A percentile compares a stretch with the other conserved stretches of the same genome.
Evolutionary conservation across 2,329 filamentous ascomycete genomes (phyloP).

Genomic region (Colletotrichum brevisporum): DNA sequence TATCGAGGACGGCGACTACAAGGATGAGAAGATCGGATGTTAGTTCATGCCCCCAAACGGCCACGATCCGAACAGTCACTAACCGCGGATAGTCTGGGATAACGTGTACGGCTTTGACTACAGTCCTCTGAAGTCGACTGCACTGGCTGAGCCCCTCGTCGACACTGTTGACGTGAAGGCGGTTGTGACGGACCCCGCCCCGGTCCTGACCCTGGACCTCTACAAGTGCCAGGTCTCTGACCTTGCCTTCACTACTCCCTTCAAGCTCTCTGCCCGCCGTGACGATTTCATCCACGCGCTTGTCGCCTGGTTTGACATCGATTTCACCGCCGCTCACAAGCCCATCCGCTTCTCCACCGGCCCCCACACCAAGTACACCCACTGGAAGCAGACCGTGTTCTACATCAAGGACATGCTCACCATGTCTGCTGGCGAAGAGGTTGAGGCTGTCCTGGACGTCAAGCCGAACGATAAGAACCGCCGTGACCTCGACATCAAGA

Average conservation of each 20-base stretch:
- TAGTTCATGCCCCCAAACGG: slow-evolving; percentile 56
- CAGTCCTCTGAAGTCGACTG: slow-evolving; percentile 91
- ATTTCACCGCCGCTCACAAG: slow-evolving; percentile 99
- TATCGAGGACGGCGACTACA: slow-evolving; percentile 99
- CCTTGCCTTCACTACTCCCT: slow-evolving; percentile 85
- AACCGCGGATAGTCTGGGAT: slow-evolving; percentile 85
- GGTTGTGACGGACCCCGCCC: slow-evolving; percentile 90
- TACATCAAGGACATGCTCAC: slow-evolving; percentile 95
- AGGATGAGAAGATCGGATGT: slow-evolving; percentile 99
- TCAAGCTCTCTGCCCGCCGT: slow-evolving; percentile 81
- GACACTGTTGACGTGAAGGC: slow-evolving; percentile 98
- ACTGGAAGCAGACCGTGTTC: slow-evolving; percentile 99
- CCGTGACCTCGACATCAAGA: slow-evolving; percentile 91
- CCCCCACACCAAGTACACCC: slow-evolving; percentile 98
- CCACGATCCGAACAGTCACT: not conserved
- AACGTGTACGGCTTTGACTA: slow-evolving; percentile 99
- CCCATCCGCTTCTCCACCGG: slow-evolving; percentile 96
- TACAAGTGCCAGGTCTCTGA: slow-evolving; percentile 90
- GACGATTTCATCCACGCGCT: slow-evolving; percentile 97
- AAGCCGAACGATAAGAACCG: slow-evolving; percentile 95
- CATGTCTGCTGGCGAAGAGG: slow-evolving; percentile 86
- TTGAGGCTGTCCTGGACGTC: slow-evolving; percentile 82
- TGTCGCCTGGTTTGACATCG: slow-evolving; percentile 99
- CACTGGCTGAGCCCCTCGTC: slow-evolving; percentile 94
- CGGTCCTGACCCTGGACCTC: slow-evolving; percentile 90